Conservation (phyloP, 495 filamentous ascomycete species). For the Neurospora hispaniola region DNA sequence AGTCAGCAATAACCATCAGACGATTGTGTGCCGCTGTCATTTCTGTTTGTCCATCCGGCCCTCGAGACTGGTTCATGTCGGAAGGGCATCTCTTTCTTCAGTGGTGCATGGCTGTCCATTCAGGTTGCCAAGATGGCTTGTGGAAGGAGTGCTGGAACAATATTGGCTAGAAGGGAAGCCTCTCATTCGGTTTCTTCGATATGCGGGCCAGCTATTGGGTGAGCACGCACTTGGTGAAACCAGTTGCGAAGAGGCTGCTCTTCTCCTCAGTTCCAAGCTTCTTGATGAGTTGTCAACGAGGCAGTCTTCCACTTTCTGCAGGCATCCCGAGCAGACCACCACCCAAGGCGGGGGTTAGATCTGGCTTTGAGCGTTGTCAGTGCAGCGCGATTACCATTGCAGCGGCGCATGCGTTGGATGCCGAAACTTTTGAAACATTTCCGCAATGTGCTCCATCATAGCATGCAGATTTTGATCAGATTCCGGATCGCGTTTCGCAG, state of each 20-base stretch:
- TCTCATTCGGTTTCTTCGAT: background rate
- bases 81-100: background rate
- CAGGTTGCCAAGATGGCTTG: background rate
- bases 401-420: background rate
- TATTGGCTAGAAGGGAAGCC: background rate
- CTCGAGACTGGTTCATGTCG: background rate
- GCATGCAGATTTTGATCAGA: background rate
- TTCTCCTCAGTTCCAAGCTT: background rate
- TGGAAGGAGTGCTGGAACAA: background rate
- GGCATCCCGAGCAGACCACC: background rate
- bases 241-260: background rate
- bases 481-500: background rate
- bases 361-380: background rate
- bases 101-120: constrained; percentile 5
- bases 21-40: background rate
- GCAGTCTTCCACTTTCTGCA: background rate
- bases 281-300: background rate
- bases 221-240: background rate
- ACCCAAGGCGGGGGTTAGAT: background rate
- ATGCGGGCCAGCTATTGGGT: background rate
- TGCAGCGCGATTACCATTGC: background rate
- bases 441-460: background rate
- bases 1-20: background rate
- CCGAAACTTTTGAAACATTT: background rate
- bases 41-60: background rate